A percentile compares a stretch with the other conserved stretches of the same genome.
Conservation (phyloP, 495 filamentous ascomycete genomes). For the Pyrenula aspistea region DNA sequence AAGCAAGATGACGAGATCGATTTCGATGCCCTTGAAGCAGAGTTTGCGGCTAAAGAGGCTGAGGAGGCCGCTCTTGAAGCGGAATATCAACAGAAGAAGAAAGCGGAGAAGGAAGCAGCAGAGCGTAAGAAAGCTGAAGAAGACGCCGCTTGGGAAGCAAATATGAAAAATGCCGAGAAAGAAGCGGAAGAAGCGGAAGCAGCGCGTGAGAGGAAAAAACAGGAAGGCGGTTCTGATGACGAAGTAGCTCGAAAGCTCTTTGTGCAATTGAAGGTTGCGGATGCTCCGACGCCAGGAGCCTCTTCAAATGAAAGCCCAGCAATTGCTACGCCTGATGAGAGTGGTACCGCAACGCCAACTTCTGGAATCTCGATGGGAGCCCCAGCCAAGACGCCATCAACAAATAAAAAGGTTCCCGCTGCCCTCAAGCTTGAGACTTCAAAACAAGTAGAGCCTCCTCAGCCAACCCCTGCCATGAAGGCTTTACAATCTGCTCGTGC, state of each 20-base stretch:
- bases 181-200: slow-evolving; percentile 46
- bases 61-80: slow-evolving; percentile 49
- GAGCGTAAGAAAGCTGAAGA: slow-evolving; percentile 48
- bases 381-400: slow-evolving; percentile 39
- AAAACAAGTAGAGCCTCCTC: slow-evolving; percentile 72
- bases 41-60: slow-evolving; percentile 38
- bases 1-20: slow-evolving; percentile 28
- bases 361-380: slow-evolving; percentile 42
- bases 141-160: slow-evolving; percentile 31
- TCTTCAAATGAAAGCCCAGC: slow-evolving; percentile 32
- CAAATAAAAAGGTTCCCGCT: slow-evolving; percentile 54
- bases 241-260: slow-evolving; percentile 18
- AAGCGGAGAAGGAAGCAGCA: slow-evolving; percentile 48
- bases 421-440: slow-evolving; percentile 74
- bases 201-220: slow-evolving; percentile 35
- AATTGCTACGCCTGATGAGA: slow-evolving; percentile 32
- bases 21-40: slow-evolving; percentile 17
- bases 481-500: slow-evolving; percentile 80
- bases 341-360: slow-evolving; percentile 42
- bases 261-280: background rate
- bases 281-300: slow-evolving; percentile 4
- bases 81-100: slow-evolving; percentile 46
- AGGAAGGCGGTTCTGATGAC: slow-evolving; percentile 20
- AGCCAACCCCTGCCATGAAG: slow-evolving; percentile 85
- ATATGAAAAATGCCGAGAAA: slow-evolving; percentile 43